phyloP scores from a whole-genome alignment of 768 basidiomycete species.

The Suillus alpinus region DNA sequence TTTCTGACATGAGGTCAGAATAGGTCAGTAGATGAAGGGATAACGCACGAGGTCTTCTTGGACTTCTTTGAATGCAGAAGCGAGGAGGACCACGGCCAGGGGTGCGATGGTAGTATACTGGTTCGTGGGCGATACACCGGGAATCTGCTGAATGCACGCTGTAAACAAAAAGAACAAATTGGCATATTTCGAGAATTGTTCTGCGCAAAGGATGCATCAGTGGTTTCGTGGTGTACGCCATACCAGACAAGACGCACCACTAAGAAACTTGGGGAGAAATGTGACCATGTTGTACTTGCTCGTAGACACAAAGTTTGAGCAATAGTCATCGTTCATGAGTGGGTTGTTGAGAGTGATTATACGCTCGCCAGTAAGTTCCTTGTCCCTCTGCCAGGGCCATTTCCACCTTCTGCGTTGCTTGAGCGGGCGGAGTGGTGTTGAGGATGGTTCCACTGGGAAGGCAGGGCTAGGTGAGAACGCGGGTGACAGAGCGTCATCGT shows the following conservation, averaged over 20 bases:
- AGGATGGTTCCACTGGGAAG: conserved; percentile 31
- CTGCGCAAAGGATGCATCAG: conserved; percentile 38
- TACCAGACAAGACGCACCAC: conserved; percentile 53
- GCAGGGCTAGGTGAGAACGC: conserved; percentile 43
- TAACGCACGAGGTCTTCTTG: conserved; percentile 86
- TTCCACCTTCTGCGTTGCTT: conserved; percentile 46
- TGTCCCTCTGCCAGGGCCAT: conserved; percentile 82
- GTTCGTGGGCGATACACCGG: conserved; percentile 95
- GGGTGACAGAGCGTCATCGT: conserved; percentile 55
- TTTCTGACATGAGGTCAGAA: conserved; percentile 55
- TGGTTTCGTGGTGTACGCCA: background rate
- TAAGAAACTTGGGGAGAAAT: conserved; percentile 91
- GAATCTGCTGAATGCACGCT: conserved; percentile 95
- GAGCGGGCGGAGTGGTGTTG: conserved; percentile 12
- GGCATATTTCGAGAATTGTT: conserved; percentile 98
- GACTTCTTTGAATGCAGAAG: conserved; percentile 92
- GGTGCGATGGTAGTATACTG: conserved; percentile 93
- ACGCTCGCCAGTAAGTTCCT: conserved; percentile 67
- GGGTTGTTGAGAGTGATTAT: conserved; percentile 81
- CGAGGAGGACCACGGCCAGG: conserved; percentile 82
- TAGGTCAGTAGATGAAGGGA: background rate
- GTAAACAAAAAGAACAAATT: conserved; percentile 99
- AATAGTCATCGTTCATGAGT: conserved; percentile 60
- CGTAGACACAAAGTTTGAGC: conserved; percentile 85
- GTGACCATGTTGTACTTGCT: conserved; percentile 90